Evolutionary conservation across 306 rosid genomes (phyloP).

Genomic region (Trifolium subterraneum): DNA sequence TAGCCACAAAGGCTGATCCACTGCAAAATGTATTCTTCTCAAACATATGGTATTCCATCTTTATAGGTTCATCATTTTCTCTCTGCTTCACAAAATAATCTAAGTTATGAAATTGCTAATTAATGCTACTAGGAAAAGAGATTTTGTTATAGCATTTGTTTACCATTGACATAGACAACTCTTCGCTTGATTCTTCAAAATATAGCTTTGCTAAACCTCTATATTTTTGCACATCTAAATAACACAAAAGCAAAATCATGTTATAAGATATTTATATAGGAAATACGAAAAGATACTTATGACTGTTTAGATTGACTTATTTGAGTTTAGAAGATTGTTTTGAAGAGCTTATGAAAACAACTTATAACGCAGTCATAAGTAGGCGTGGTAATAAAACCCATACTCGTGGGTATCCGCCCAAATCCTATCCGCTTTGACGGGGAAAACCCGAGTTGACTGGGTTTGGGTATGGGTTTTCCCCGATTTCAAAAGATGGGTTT

Average conservation of each 20-base stretch:
- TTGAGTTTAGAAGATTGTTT: no score
- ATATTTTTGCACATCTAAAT: slow-evolving; percentile 52
- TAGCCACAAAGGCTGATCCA: slow-evolving; percentile 68
- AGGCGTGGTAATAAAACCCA: no score
- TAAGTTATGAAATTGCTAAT: not conserved
- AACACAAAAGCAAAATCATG: not conserved
- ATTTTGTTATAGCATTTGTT: not conserved
- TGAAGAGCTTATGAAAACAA: no score
- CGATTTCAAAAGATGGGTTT: no score
- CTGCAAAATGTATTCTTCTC: slow-evolving; percentile 64
- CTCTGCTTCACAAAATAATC: slow-evolving; percentile 34
- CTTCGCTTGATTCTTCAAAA: slow-evolving; percentile 55
- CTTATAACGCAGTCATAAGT: no score
- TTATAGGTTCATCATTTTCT: slow-evolving; percentile 38
- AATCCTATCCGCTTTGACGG: no score
- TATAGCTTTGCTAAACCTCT: slow-evolving; percentile 68
- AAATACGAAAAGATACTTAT: no score
- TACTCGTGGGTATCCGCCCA: no score
- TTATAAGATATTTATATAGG: no score
- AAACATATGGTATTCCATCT: slow-evolving; percentile 66
- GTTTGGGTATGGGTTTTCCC: no score
- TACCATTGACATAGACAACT: slow-evolving; percentile 45
- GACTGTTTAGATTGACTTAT: no score
- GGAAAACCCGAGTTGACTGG: no score
- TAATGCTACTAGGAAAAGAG: not conserved